Percentiles rank a stretch among this genome's conserved stretches.
Evolutionary conservation across 2,329 filamentous ascomycete genomes (phyloP).

Genomic region (Plectosphaerella sp.): DNA sequence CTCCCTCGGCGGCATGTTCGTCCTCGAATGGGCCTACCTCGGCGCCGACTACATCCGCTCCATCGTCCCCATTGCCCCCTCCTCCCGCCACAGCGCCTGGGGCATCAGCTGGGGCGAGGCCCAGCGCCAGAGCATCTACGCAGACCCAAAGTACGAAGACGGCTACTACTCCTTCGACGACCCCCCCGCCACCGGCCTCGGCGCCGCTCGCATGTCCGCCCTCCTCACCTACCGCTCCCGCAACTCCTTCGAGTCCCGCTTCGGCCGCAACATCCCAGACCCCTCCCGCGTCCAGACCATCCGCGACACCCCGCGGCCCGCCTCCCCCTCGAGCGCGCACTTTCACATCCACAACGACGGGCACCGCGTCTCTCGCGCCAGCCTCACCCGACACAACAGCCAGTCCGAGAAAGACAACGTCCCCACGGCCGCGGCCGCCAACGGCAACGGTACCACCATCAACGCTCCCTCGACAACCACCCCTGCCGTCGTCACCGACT

Average conservation of each 20-base stretch:
- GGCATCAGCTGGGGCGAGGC: slow-evolving; percentile 89
- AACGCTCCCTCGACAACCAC: slow-evolving; percentile 16
- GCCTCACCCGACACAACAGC: slow-evolving; percentile 44
- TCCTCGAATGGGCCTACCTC: slow-evolving; percentile 88
- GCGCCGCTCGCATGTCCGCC: slow-evolving; percentile 94
- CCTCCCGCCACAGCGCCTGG: slow-evolving; percentile 81
- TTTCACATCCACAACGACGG: slow-evolving; percentile 82
- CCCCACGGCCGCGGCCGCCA: slow-evolving; percentile 12
- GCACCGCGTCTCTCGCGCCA: slow-evolving; percentile 57
- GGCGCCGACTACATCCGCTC: slow-evolving; percentile 79
- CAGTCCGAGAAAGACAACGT: background rate
- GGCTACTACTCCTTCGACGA: slow-evolving; percentile 90
- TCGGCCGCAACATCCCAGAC: slow-evolving; percentile 89
- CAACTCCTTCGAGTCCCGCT: slow-evolving; percentile 93
- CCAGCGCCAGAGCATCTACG: slow-evolving; percentile 90
- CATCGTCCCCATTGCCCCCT: slow-evolving; percentile 81
- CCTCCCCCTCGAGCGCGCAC: slow-evolving; percentile 65
- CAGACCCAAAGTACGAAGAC: slow-evolving; percentile 96
- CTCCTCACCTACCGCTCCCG: slow-evolving; percentile 93
- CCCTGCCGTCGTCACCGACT: slow-evolving; percentile 16
- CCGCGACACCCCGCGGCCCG: slow-evolving; percentile 58
- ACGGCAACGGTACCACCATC: slow-evolving; percentile 22
- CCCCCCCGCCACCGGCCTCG: slow-evolving; percentile 79
- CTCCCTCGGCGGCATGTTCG: slow-evolving; percentile 85
- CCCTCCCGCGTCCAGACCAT: slow-evolving; percentile 80